Base-by-base conservation (phyloP, 1,284 basidiomycete species). In the Ustilago trichophora region DNA sequence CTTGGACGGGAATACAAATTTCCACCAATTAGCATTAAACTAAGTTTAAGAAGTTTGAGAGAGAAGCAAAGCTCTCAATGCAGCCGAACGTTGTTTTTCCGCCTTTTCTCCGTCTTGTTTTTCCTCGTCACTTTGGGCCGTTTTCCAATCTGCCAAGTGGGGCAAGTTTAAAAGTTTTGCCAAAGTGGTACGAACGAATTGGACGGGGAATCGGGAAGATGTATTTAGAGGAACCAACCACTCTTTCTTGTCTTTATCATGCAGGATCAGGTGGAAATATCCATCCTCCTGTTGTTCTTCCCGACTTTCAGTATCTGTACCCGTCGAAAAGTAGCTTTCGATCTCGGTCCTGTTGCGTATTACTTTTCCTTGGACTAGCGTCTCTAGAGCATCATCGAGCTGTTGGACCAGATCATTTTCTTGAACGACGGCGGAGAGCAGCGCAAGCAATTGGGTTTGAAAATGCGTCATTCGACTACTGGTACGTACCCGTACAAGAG, bases 131-230 rank as follows among this genome's bases (percentile, higher is more conserved):
- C 9, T 27, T 29, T 7, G 10, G 6, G 43, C 32, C 0, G 44
- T 43, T 24, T 70, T 68, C 78, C 78, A 80, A 40, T 80, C 77
- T 0, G 59, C 70, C 21, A 77, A 46, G 24, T 77, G 53, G 1
- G 73, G 63, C 22, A 75, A 36, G 5, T 53, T 56, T 2, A 80
- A 62, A 9, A 52, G 33, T 10, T 43, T 16, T 0, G 78, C 69
- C 6, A 80, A 54, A 1, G 75, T 69, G 10, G 62, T 26, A 8
- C 73, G 41, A 0, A 57, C 54, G 10, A 59, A 70, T 31, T 74
- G 69, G 1, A 58, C 57, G 7, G 65, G 54, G 19, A 72, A 72
- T 5, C 56, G 42, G 3, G 37, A 19, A 12, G 16, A 15, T 1
- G 33, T 40, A 4, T 22, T 34, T 15, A 66, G 29, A 15, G 57